Evolutionary conservation across 768 basidiomycete species (phyloP), one percentile per base, ranked within the genome.

Genomic region (Mycena polygramma): DNA sequence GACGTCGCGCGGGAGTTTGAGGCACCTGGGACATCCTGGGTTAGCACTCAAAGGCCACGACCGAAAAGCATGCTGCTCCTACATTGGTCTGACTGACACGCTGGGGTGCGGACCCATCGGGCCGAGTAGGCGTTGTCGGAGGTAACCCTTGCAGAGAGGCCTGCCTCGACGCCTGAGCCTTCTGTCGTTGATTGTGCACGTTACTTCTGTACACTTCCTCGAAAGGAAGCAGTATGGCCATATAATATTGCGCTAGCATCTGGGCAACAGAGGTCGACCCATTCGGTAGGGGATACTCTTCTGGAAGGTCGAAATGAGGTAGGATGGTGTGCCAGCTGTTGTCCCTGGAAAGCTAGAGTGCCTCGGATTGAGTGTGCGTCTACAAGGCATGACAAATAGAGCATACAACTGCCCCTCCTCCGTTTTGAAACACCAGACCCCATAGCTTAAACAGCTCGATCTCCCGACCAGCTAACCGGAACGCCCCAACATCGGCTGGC

Each of bases 401-500:
- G 82, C 87, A 75, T 81, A 94, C 94, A 75, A 85, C 88, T 70
- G 81, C 78, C 20, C 83, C 83, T 36, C 94, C 94, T 30, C 94
- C 94, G 43, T 81, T 74, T 71, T 89, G 85, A 66, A 81, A 81
- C 53, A 93, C 91, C 49, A 88, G 70, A 15, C 83, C 84, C 90
- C 91, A 95, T 13, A 95, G 80, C 75, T 86, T 92, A 79, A 92
- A 90, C n/a, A 95, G 78, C 77, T 93, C 91, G 53, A 95, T 81
- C 73, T 94, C 93, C 77, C 87, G 91, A 20, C 92, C 92, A 4
- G 89, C 91, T 22, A 95, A 76, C 57, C 89, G 88, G 78, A 95
- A 84, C 48, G 85, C 81, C 39, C 94, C 94, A 14, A 85, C 73
- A 71, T 92, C 92, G 13, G 75, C 73, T 64, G 83, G 83, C 68